Evolutionary conservation across 2,329 filamentous ascomycete genomes (phyloP), one percentile per base, ranked within the genome.

Genomic region (Dothistroma pini): DNA sequence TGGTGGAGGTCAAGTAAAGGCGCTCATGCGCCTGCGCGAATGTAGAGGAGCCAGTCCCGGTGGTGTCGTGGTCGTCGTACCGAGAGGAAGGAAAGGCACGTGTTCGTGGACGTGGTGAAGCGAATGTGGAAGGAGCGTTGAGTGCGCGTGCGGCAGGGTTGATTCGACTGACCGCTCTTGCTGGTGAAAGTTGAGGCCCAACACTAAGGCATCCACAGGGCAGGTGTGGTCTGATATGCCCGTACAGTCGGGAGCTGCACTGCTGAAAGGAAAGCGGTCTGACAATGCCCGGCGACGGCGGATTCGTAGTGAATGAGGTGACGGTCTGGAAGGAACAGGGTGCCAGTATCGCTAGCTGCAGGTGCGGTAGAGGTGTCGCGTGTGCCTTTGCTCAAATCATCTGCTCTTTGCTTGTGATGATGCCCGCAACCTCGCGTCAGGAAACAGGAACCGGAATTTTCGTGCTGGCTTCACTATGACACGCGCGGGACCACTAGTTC

Each of bases 21-120:
- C 60, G 65, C 62, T 63, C 59, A 61, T 54, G 66, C 63, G 65
- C 63, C 44, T 55, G 59, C 51, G 38, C 50, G 48, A 58, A 21
- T 55, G 49, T 54, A 48, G 53, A 47, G 48, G 38, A 19, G 29
- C 59, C 59, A 62, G 62, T 55, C 55, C 48, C 2, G 31, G 51
- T 32, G 25, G 12, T 53, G 51, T 51, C 29, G 21, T 51, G 25
- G 21, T 51, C 12, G 21, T 31, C 19, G 48, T 29, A 12, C 48
- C 14, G 11, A 21, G 9, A 29, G 31, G 51, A 35, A 5, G 19
- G 51, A 35, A 53, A 53, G 12, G 25, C 51, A 53, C 50, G 50
- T 53, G 50, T 25, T 35, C 6, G 25, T 52, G 49, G 10, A 21
- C 8, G 19, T 29, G 21, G 19, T 32, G 31, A 19, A 32, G 51